phyloP scores from a whole-genome alignment of 306 rosid genomes.

The Lupinus albus region DNA sequence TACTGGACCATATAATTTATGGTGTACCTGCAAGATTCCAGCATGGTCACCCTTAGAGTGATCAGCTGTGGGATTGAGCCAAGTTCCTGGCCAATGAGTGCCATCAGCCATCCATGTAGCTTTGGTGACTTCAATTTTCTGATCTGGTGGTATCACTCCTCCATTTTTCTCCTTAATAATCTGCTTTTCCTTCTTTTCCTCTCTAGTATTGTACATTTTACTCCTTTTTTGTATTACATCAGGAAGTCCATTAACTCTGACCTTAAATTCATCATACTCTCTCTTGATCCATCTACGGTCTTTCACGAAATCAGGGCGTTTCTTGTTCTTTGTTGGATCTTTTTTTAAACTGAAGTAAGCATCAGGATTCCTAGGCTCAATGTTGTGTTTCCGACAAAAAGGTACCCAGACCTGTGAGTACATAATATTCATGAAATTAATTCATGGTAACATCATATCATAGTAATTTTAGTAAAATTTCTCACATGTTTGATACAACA shows the following conservation, averaged over 20 bases:
- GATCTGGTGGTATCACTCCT: slow-evolving; percentile 48
- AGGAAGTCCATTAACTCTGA: slow-evolving; percentile 79
- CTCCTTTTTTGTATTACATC: slow-evolving; percentile 58
- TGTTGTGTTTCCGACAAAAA: slow-evolving; percentile 72
- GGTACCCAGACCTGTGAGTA: slow-evolving; percentile 76
- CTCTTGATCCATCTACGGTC: slow-evolving; percentile 91
- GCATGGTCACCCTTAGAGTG: slow-evolving; percentile 89
- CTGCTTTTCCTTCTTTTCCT: slow-evolving; percentile 64
- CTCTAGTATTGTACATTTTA: slow-evolving; percentile 56
- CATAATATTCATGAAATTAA: not conserved
- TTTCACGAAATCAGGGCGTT: slow-evolving; percentile 68
- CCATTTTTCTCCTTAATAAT: slow-evolving; percentile 56
- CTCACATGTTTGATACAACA: no score
- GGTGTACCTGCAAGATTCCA: slow-evolving; percentile 74
- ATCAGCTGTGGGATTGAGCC: slow-evolving; percentile 58
- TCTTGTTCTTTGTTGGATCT: slow-evolving; percentile 86
- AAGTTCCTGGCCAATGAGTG: slow-evolving; percentile 88
- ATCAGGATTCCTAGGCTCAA: slow-evolving; percentile 85
- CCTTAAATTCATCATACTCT: slow-evolving; percentile 91
- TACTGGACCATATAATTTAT: no score
- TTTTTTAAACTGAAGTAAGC: slow-evolving; percentile 69
- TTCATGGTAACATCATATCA: not conserved
- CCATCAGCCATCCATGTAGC: slow-evolving; percentile 96
- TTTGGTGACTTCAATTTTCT: slow-evolving; percentile 40
- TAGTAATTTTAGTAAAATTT: not conserved